Evolutionary conservation across 345 rosid genomes (phyloP).

Genomic region (Psidium guajava): DNA sequence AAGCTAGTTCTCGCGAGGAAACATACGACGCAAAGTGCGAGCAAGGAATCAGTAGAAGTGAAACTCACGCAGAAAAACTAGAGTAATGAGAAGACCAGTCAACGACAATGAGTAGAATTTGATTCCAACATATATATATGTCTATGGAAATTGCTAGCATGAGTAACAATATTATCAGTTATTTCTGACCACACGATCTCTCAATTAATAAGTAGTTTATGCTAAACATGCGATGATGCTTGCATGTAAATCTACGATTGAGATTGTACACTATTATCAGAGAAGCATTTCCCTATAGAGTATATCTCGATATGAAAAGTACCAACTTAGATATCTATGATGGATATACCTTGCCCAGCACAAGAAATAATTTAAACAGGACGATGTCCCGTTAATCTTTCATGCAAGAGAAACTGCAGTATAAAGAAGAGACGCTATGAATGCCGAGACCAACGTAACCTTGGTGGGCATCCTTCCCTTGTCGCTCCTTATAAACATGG

Average conservation of each 20-base stretch:
- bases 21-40: not conserved
- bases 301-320: not conserved
- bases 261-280: no score
- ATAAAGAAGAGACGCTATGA: conserved; percentile 18
- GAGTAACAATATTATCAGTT: no score
- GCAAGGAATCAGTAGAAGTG: not conserved
- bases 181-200: no score
- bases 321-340: not conserved
- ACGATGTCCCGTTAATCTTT: not conserved
- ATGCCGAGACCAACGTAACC: conserved; percentile 13
- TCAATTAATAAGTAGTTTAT: no score
- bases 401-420: not conserved
- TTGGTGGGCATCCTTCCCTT: conserved; percentile 34
- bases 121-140: no score
- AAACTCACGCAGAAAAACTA: not conserved
- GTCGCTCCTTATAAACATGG: conserved; percentile 51
- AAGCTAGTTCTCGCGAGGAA: not conserved
- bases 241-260: no score
- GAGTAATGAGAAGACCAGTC: not conserved
- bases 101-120: not conserved
- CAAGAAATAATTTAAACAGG: not conserved
- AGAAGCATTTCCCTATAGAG: not conserved
- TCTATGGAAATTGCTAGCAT: no score
- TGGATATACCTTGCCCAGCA: not conserved
- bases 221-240: no score